Conservation (phyloP, 345 rosid genomes). For the Firmiana major region DNA sequence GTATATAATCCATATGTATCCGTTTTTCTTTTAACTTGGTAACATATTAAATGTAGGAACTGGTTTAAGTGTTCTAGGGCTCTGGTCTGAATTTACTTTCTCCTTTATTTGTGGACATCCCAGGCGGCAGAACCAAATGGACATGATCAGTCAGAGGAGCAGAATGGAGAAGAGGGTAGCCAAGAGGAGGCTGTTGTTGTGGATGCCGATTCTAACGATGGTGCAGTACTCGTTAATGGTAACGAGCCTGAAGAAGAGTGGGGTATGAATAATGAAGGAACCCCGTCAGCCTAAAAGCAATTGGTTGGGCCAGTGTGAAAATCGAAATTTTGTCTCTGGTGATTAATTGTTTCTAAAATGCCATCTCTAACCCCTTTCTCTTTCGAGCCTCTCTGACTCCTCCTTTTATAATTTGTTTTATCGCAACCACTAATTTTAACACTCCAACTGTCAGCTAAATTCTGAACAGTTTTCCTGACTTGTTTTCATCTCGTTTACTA, state of each 20-base stretch:
- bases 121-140: conserved; percentile 65
- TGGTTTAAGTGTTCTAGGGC: background rate
- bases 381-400: background rate
- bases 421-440: background rate
- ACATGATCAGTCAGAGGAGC: conserved; percentile 52
- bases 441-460: background rate
- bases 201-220: conserved; percentile 87
- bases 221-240: conserved; percentile 88
- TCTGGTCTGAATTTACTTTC: background rate
- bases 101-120: background rate
- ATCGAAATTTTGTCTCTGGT: conserved; percentile 91
- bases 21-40: background rate
- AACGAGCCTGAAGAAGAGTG: conserved; percentile 96
- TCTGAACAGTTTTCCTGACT: background rate
- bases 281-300: conserved; percentile 91
- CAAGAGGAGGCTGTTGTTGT: conserved; percentile 69
- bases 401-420: background rate
- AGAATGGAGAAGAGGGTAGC: conserved; percentile 68
- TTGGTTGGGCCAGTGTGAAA: conserved; percentile 80
- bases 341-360: conserved; percentile 81
- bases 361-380: conserved; percentile 46
- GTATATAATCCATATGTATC: conserved; percentile 31
- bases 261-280: conserved; percentile 97
- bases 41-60: background rate
- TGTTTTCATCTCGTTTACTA: background rate